Evolutionary conservation across 257 asterid species (phyloP), one percentile per base, ranked within the genome.

Genomic region (Lavandula angustifolia): DNA sequence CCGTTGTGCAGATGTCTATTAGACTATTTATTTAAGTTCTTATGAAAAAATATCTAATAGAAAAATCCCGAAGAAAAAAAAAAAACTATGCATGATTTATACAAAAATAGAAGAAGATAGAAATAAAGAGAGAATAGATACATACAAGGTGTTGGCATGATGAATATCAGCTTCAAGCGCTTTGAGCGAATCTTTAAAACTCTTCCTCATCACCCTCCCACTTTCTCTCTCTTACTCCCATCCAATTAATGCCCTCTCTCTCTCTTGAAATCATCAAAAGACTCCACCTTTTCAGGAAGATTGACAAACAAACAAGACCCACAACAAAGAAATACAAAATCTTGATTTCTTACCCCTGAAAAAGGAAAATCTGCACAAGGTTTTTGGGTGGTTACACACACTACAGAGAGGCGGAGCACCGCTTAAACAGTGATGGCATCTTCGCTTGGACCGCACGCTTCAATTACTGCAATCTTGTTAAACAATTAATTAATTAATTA

Each of bases 91-190:
- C n/a, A n/a, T n/a, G n/a, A n/a, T n/a, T n/a, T n/a, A n/a, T n/a
- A n/a, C n/a, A n/a, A n/a, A n/a, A n/a, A n/a, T n/a, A n/a, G n/a
- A n/a, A n/a, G n/a, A n/a, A n/a, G n/a, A n/a, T n/a, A n/a, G n/a
- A n/a, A n/a, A 22, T 22, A 22, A 22, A 14, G 40, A 51, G 7
- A 0, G 0, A 8, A 9, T 9, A 1, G 44, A 11, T 11, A 59
- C 82, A 48, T 76, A 91, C 98, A 91, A 81, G 29, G 96, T 86
- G 67, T 91, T 91, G 79, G 95, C 98, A 73, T 88, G 90, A 44
- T 88, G 96, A 75, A 91, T 88, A 84, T 88, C 96, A 74, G 98
- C 95, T 86, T 91, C 90, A 74, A 91, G 96, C 29, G 95, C 81
- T 78, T 91, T 91, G 54, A 91, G 82, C 66, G 98, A 91, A 81